phyloP scores from a whole-genome alignment of 2,329 filamentous ascomycete species.

The Verticillium klebahnii region DNA sequence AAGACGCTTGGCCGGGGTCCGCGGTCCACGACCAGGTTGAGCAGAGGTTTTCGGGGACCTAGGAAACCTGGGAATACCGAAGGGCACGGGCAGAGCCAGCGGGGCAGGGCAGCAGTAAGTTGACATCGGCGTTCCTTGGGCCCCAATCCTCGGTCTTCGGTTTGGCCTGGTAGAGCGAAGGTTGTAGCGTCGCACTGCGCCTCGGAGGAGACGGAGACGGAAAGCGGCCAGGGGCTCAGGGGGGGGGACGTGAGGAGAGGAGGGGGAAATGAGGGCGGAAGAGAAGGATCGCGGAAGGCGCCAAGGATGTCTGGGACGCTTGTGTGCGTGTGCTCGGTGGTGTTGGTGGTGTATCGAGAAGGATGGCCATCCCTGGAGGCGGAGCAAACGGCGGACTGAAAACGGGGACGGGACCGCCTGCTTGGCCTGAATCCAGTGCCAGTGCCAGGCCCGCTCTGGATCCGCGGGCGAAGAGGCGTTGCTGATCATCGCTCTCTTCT shows the following conservation, averaged over 20 bases:
- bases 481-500: too few species aligned
- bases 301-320: constrained; percentile 1
- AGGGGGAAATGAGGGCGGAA: constrained; percentile 10
- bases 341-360: constrained; percentile 2
- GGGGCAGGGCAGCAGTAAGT: background rate
- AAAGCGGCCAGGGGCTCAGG: background rate
- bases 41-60: too few species aligned
- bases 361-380: constrained; percentile 14
- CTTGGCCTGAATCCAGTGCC: background rate
- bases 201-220: background rate
- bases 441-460: background rate
- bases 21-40: background rate
- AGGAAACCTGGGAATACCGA: background rate
- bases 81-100: background rate
- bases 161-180: background rate
- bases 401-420: background rate
- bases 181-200: background rate
- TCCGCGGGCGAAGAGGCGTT: background rate
- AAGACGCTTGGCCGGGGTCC: background rate
- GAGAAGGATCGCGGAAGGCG: constrained; percentile 2
- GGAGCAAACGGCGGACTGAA: constrained; percentile 4
- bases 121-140: background rate
- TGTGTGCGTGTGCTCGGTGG: background rate
- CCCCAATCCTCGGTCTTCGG: background rate
- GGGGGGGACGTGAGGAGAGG: constrained; percentile 5